These are phyloP conservation scores for Pleurotus eryngii DNA, from an alignment of 768 basidiomycete species.

Conservation along the genomic window DNA sequence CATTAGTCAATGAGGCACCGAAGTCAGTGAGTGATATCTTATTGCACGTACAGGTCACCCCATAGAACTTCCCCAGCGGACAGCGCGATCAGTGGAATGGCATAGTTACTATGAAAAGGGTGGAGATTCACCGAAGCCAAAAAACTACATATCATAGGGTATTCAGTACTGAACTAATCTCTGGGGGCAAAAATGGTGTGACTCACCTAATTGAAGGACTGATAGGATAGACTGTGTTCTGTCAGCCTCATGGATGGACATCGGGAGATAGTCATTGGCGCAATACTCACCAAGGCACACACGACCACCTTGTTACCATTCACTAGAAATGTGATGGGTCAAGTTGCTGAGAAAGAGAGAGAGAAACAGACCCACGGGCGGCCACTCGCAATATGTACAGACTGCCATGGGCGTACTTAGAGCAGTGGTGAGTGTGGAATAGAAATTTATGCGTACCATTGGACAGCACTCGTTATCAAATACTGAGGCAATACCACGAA, in stretches of 20 bases:
- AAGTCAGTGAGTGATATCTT: background rate
- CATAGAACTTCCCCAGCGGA: background rate
- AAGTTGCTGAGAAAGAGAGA: background rate
- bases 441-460: background rate
- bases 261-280: background rate
- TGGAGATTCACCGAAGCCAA: background rate
- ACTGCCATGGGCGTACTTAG: background rate
- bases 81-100: background rate
- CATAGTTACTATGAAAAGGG: background rate
- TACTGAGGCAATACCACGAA: conserved; percentile 1
- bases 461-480: conserved; percentile 11
- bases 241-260: background rate
- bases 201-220: conserved; percentile 1
- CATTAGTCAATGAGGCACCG: background rate
- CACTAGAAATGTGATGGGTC: background rate
- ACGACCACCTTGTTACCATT: conserved; percentile 1
- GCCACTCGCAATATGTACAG: conserved; percentile 12
- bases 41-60: conserved; percentile 8
- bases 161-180: no score
- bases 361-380: background rate
- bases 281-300: background rate
- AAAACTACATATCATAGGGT: background rate
- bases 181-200: no score
- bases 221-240: background rate
- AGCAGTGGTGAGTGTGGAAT: no score